Base-by-base conservation (phyloP, 2,329 filamentous ascomycete species). In the Chaetomium globosum region DNA sequence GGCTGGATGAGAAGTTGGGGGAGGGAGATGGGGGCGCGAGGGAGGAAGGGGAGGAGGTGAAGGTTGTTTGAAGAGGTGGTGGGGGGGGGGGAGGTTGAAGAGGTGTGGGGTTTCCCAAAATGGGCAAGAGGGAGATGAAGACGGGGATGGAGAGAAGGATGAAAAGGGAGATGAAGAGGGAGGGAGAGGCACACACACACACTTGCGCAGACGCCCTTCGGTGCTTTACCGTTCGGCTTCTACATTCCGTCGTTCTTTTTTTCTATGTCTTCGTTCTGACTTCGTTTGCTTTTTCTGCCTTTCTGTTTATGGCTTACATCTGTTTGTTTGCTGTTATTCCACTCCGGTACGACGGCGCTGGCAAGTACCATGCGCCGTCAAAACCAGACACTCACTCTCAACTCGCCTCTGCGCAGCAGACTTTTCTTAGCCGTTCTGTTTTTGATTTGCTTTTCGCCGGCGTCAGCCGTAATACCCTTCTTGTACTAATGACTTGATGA, bases 1-100 rank as follows among this genome's bases (percentile, higher is more conserved):
- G 60, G 60, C 26, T 64, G 61, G 67, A 69, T 10, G 67, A 65
- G 61, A 59, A 64, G 70, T 71, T 79, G 23, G 66, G 67, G 36
- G 33, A 43, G 12, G 66, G 48, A 16, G 63, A 54, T 21, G 49
- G 31, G 36, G 55, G 49, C 3, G 51, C 39, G 26, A 43, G 63
- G 30, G 56, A 46, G 23, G 60, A 63, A 33, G 61, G 36, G 19
- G 55, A 43, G 31, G 55, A 23, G 36, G 30, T 26, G 31, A 55
- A 46, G 58, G 59, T 28, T 9, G 49, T 31, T 33, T 30, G 61
- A 64, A 36, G 46, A 33, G 58, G 57, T 36, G 39, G 19, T 36
- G 59, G 36, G 49, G 52, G 46, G 2, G 7, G 39, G 16, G 31
- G 53, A 23, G 5, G 54, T 26, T 56, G 31, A 39, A 23, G 13